These are phyloP conservation scores for Coemansia sp. DNA, from an alignment of 192 early-diverging fungal genomes.

Conservation along the genomic window DNA sequence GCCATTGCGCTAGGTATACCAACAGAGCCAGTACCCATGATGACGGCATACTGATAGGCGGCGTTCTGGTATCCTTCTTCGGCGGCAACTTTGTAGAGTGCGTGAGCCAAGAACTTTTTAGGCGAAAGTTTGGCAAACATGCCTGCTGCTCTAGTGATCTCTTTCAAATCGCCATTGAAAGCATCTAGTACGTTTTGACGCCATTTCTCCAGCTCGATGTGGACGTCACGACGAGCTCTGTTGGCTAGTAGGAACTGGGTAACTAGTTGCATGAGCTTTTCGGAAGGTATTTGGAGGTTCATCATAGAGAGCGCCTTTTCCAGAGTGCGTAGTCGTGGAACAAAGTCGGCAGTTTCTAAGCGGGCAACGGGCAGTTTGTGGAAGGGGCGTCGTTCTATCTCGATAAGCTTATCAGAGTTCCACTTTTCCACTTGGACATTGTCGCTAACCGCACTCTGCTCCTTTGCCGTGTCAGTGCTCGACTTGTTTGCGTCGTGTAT, in stretches of 20 bases:
- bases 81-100: slow-evolving; percentile 46
- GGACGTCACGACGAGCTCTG: neutral
- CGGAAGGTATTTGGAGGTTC: slow-evolving; percentile 11
- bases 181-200: slow-evolving; percentile 21
- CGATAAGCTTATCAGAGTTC: neutral
- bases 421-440: neutral
- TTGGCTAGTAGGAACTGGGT: slow-evolving; percentile 20
- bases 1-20: neutral
- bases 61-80: slow-evolving; percentile 42
- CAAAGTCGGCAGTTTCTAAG: neutral
- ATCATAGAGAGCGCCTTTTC: slow-evolving; percentile 12
- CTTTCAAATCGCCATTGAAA: slow-evolving; percentile 18
- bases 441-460: neutral
- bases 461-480: neutral
- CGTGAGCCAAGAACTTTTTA: slow-evolving; percentile 31
- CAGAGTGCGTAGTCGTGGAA: slow-evolving; percentile 13
- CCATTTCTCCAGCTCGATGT: slow-evolving; percentile 31
- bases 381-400: slow-evolving; percentile 8
- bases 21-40: slow-evolving; percentile 25
- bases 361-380: slow-evolving; percentile 1
- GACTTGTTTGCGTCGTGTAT: neutral
- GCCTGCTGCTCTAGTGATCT: slow-evolving; percentile 24
- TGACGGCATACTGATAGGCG: slow-evolving; percentile 27
- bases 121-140: slow-evolving; percentile 19
- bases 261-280: slow-evolving; percentile 19